Percentiles rank a stretch among this genome's conserved stretches.
Evolutionary conservation across 192 early-diverging fungal genomes (phyloP).

Genomic region (Linnemannia zychae): DNA sequence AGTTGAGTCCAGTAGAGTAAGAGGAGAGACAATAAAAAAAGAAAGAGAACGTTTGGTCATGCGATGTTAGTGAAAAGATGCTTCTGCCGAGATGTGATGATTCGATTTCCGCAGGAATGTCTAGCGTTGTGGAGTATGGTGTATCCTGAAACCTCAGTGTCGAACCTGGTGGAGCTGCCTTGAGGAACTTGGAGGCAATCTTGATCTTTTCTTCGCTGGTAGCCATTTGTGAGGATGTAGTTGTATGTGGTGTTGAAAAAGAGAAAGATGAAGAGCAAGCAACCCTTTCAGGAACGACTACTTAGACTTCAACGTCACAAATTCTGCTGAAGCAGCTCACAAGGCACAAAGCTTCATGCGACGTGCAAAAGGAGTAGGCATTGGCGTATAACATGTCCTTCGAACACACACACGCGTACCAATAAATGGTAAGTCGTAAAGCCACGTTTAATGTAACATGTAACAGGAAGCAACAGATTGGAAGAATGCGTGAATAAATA

Average conservation of each 20-base stretch:
- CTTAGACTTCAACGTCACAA: slow-evolving; percentile 17
- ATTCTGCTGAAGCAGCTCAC: neutral
- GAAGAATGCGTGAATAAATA: slow-evolving; percentile 11
- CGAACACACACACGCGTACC: no score
- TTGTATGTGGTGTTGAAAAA: neutral
- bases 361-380: no score
- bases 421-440: neutral
- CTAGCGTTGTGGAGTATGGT: neutral
- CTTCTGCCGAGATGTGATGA: neutral
- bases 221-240: slow-evolving; percentile 20
- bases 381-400: no score
- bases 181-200: slow-evolving; percentile 82
- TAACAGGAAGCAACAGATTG: slow-evolving; percentile 3
- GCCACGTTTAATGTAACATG: slow-evolving; percentile 14
- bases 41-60: neutral
- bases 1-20: neutral
- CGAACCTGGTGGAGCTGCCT: slow-evolving; percentile 92
- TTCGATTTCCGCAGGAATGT: neutral
- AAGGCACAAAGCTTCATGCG: no score
- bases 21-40: neutral
- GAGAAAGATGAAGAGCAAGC: neutral
- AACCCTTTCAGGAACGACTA: neutral
- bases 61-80: neutral
- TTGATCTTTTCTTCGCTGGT: slow-evolving; percentile 76
- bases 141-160: neutral